Conservation (phyloP, 495 filamentous ascomycete genomes). For the Daldinia loculata region DNA sequence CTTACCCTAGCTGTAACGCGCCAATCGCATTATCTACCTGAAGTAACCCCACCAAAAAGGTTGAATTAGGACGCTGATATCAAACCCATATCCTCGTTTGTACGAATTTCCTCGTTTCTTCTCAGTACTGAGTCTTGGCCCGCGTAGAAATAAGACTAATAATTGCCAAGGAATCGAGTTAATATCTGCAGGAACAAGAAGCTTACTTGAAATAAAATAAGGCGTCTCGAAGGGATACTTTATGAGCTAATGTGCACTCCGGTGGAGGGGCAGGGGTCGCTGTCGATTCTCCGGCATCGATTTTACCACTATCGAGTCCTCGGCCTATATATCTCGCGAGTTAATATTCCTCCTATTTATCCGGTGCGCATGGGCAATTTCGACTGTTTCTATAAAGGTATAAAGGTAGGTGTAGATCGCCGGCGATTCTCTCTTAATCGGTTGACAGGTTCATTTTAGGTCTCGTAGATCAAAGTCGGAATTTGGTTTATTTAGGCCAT, state of each 20-base stretch:
- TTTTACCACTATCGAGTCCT: neutral
- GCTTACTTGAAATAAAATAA: constrained; percentile 3
- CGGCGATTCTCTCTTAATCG: neutral
- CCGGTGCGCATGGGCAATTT: neutral
- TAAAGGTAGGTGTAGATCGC: neutral
- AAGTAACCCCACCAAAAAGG: neutral
- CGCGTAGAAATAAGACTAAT: neutral
- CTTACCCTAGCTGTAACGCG: constrained; percentile 6
- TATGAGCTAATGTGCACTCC: neutral
- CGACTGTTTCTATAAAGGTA: neutral
- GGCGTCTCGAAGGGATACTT: no score
- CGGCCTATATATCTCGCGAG: neutral
- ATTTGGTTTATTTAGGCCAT: neutral
- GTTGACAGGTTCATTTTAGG: neutral
- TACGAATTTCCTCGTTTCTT: neutral
- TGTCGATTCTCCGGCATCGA: neutral
- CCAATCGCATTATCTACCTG: constrained; percentile 14
- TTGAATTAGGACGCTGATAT: neutral
- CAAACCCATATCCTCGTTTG: neutral
- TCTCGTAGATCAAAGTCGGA: neutral
- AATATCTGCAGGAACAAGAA: constrained; percentile 31
- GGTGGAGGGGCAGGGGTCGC: neutral
- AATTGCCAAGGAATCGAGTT: constrained; percentile 9
- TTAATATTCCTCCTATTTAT: neutral
- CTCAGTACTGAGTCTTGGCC: neutral